These are phyloP conservation scores for Mucor plumbeus DNA, from an alignment of 371 early-diverging fungal species.

Conservation along the genomic window DNA sequence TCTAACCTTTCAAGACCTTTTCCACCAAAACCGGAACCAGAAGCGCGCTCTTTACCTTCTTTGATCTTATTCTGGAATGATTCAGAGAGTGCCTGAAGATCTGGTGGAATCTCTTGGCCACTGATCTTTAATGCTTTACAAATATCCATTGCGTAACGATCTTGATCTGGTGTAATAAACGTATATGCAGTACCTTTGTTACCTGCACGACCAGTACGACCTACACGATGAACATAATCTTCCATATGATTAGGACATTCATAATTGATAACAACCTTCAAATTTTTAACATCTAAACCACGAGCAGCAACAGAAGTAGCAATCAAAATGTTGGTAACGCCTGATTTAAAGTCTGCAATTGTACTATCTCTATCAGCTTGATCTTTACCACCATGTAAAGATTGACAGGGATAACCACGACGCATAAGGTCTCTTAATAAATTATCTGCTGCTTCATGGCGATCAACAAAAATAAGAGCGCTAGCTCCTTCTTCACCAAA, in stretches of 20 bases:
- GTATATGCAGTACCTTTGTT: conserved; percentile 97
- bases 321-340: conserved; percentile 87
- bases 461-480: conserved; percentile 93
- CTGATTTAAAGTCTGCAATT: conserved; percentile 92
- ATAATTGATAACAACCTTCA: conserved; percentile 96
- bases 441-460: conserved; percentile 94
- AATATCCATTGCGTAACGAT: conserved; percentile 92
- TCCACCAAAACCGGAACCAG: conserved; percentile 95
- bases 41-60: conserved; percentile 81
- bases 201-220: conserved; percentile 98
- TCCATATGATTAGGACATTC: conserved; percentile 99
- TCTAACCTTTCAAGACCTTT: conserved; percentile 96
- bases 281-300: conserved; percentile 97
- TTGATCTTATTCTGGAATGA: conserved; percentile 88
- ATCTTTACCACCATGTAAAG: conserved; percentile 97
- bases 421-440: conserved; percentile 84
- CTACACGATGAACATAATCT: conserved; percentile 98
- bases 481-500: conserved; percentile 63
- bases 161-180: conserved; percentile 94
- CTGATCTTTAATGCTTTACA: conserved; percentile 88
- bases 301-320: conserved; percentile 99
- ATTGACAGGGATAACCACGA: conserved; percentile 90
- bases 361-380: conserved; percentile 95
- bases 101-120: conserved; percentile 74
- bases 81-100: conserved; percentile 81